Percentiles rank a stretch among this genome's conserved stretches.
phyloP scores from a whole-genome alignment of 2,329 filamentous ascomycete species.

The Aspergillus sclerotialis region DNA sequence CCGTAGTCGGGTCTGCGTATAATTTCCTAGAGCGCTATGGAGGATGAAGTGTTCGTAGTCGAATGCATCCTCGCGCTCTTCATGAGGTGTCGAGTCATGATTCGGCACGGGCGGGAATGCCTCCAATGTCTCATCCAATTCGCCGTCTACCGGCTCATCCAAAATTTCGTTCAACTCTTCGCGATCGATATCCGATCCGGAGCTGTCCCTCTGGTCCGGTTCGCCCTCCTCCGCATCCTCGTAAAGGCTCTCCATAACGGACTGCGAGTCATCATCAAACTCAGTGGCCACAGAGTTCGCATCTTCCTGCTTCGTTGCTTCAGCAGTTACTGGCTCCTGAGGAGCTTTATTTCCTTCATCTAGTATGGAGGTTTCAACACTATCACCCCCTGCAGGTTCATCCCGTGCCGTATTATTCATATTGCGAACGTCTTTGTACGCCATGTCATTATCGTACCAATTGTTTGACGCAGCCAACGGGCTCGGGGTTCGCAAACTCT shows the following conservation, averaged over 20 bases:
- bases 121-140: slow-evolving; percentile 28
- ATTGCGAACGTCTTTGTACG: slow-evolving; percentile 26
- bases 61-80: slow-evolving; percentile 90
- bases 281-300: neutral
- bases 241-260: slow-evolving; percentile 31
- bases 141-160: slow-evolving; percentile 35
- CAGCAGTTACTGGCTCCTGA: neutral
- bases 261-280: slow-evolving; percentile 19
- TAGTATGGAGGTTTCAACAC: slow-evolving; percentile 3
- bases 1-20: slow-evolving; percentile 24
- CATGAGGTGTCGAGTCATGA: slow-evolving; percentile 64
- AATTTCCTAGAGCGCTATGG: slow-evolving; percentile 78
- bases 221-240: slow-evolving; percentile 39
- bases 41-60: slow-evolving; percentile 96
- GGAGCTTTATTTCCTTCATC: slow-evolving; percentile 9
- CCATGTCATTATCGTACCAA: slow-evolving; percentile 41
- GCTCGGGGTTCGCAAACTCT: slow-evolving; percentile 67
- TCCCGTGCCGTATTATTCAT: slow-evolving; percentile 31
- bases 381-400: slow-evolving; percentile 24
- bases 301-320: slow-evolving; percentile 3
- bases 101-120: slow-evolving; percentile 30
- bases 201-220: slow-evolving; percentile 19
- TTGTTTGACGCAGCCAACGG: slow-evolving; percentile 70
- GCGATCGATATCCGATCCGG: slow-evolving; percentile 54
- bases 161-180: slow-evolving; percentile 51